These are phyloP conservation scores for Echium plantagineum DNA, from an alignment of 257 asterid genomes.

Conservation along the genomic window DNA sequence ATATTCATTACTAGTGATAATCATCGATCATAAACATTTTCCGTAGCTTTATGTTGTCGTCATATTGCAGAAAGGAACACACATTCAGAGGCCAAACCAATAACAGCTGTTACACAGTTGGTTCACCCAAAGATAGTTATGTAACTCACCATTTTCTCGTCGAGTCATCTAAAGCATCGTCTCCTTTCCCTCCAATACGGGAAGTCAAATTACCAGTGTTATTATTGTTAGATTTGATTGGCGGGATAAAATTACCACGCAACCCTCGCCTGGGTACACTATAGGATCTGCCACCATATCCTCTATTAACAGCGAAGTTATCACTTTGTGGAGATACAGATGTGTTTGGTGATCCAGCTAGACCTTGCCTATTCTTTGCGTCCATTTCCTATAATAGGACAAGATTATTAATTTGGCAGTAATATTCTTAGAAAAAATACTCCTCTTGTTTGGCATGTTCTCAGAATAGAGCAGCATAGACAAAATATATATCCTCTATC, in stretches of 20 bases:
- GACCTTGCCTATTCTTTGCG: constrained; percentile 66
- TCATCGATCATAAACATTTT: background rate
- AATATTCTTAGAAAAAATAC: background rate
- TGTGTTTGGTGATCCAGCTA: constrained; percentile 64
- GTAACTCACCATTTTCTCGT: constrained; percentile 63
- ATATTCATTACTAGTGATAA: background rate
- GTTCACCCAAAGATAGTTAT: background rate
- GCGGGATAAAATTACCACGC: constrained; percentile 90
- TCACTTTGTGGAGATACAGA: constrained; percentile 74
- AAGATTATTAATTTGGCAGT: background rate
- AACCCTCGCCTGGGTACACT: constrained; percentile 78
- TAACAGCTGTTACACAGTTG: background rate
- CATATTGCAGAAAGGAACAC: background rate
- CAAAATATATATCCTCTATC: no score
- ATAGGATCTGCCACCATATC: constrained; percentile 62
- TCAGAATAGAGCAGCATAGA: no score
- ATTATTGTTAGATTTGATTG: constrained; percentile 70
- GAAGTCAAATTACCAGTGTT: constrained; percentile 54
- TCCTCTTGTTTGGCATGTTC: background rate
- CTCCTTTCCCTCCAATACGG: constrained; percentile 63
- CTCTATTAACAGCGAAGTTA: constrained; percentile 36
- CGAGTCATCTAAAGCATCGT: constrained; percentile 78
- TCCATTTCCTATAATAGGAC: constrained; percentile 70
- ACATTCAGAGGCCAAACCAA: background rate
- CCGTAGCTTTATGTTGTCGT: no score